Conservation (phyloP, 352 stramenopile genomes). For the Phytophthora pinifolia region DNA sequence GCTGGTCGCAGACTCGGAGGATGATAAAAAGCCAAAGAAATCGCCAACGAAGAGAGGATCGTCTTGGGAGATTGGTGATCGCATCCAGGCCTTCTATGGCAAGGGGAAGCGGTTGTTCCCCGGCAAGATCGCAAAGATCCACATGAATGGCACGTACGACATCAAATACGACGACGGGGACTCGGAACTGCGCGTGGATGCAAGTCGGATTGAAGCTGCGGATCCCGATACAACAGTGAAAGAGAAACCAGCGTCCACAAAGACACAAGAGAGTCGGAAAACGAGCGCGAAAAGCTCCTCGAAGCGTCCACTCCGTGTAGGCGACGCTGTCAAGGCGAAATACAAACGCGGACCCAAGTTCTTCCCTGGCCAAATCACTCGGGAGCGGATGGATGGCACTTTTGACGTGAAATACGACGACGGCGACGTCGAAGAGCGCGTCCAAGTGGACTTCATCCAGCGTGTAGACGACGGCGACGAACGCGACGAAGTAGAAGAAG, state of each 20-base stretch:
- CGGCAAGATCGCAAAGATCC: conserved; percentile 57
- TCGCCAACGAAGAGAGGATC: conserved; percentile 26
- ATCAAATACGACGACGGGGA: conserved; percentile 69
- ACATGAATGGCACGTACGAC: conserved; percentile 68
- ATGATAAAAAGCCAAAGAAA: conserved; percentile 20
- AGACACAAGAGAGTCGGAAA: conserved; percentile 7
- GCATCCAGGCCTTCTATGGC: conserved; percentile 46
- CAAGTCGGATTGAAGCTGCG: conserved; percentile 26
- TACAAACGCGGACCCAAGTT: conserved; percentile 41
- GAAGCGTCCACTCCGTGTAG: conserved; percentile 17
- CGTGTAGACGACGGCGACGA: conserved; percentile 1
- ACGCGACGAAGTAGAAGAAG: conserved; percentile 29
- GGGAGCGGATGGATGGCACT: conserved; percentile 38
- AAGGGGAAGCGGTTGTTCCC: conserved; percentile 58
- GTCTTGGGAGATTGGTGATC: conserved; percentile 30
- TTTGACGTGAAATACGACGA: conserved; percentile 56
- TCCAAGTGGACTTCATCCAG: conserved; percentile 35
- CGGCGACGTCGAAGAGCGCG: conserved; percentile 37
- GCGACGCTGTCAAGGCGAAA: conserved; percentile 33
- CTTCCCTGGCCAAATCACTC: conserved; percentile 40
- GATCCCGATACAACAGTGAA: conserved; percentile 17
- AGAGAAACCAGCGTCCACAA: conserved; percentile 7
- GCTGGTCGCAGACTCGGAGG: conserved; percentile 41
- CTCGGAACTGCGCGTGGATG: conserved; percentile 39
- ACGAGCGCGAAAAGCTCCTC: not conserved